A percentile compares a stretch with the other conserved stretches of the same genome.
These are phyloP conservation scores for Cyclotella distinguenda DNA, from an alignment of 108 stramenopile genomes.

Conservation along the genomic window DNA sequence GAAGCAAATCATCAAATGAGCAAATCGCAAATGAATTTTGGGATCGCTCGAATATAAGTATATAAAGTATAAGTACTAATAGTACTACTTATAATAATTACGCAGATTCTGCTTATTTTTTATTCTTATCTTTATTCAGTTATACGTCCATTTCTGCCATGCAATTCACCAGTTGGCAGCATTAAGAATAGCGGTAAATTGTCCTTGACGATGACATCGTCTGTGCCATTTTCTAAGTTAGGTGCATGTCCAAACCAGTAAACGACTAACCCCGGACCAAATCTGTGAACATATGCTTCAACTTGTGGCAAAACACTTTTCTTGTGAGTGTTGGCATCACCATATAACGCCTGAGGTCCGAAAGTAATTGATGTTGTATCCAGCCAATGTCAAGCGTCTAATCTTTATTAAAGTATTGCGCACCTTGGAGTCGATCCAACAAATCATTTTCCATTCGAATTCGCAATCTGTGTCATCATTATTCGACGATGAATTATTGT, in stretches of 20 bases:
- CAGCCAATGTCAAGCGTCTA: background rate
- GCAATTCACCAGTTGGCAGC: conserved; percentile 71
- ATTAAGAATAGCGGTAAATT: conserved; percentile 61
- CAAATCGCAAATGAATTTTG: too few species aligned
- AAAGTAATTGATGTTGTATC: background rate
- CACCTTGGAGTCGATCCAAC: conserved; percentile 90
- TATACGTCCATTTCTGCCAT: conserved; percentile 12
- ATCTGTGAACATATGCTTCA: conserved; percentile 80
- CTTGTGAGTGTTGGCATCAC: conserved; percentile 72
- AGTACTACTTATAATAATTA: too few species aligned
- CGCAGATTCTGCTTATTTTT: background rate
- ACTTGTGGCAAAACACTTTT: conserved; percentile 76
- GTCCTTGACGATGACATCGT: conserved; percentile 66
- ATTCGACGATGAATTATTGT: background rate
- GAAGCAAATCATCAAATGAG: too few species aligned
- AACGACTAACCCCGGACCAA: conserved; percentile 77
- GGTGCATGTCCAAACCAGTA: conserved; percentile 92
- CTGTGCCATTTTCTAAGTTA: conserved; percentile 57
- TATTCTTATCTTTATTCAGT: too few species aligned
- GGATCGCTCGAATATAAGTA: too few species aligned
- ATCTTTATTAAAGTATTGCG: background rate
- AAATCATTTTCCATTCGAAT: conserved; percentile 74
- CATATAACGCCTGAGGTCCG: conserved; percentile 78
- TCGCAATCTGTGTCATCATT: conserved; percentile 27
- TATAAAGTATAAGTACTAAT: too few species aligned